phyloP scores from a whole-genome alignment of 1,284 basidiomycete genomes.

The Naganishia liquefaciens region DNA sequence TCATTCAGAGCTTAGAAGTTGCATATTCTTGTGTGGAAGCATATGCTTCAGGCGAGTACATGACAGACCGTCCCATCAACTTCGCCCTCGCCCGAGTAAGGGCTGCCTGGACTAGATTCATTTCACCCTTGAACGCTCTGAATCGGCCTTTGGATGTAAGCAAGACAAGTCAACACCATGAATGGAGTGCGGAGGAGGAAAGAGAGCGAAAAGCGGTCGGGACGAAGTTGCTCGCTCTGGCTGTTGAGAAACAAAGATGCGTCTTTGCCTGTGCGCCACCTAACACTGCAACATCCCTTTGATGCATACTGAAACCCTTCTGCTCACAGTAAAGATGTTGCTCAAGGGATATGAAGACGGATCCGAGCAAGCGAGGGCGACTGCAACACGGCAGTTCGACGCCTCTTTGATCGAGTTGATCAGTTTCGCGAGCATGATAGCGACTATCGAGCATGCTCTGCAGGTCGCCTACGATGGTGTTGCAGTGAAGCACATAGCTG shows the following conservation, averaged over 20 bases:
- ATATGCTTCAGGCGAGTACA: conserved; percentile 10
- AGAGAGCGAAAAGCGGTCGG: conserved; percentile 7
- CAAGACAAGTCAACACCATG: background rate
- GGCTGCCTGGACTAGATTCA: conserved; percentile 3
- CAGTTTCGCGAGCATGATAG: conserved; percentile 9
- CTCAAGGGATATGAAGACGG: conserved; percentile 13
- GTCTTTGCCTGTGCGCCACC: conserved; percentile 1
- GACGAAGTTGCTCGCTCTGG: background rate
- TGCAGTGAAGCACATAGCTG: conserved; percentile 10
- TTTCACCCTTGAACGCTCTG: conserved; percentile 2
- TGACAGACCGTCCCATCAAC: conserved; percentile 11
- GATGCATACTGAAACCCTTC: background rate
- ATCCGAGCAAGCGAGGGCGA: background rate
- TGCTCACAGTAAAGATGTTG: conserved; percentile 7
- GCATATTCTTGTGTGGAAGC: background rate
- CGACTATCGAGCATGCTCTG: conserved; percentile 16
- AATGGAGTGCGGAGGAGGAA: background rate
- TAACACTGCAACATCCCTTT: background rate
- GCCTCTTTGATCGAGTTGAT: conserved; percentile 6
- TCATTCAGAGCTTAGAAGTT: background rate
- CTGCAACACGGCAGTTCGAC: conserved; percentile 2
- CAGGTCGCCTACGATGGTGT: conserved; percentile 5
- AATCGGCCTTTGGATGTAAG: conserved; percentile 3
- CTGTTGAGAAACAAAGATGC: conserved; percentile 10
- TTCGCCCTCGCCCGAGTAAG: background rate